Conservation (phyloP, 768 basidiomycete species). For the Sutorius australiensis region DNA sequence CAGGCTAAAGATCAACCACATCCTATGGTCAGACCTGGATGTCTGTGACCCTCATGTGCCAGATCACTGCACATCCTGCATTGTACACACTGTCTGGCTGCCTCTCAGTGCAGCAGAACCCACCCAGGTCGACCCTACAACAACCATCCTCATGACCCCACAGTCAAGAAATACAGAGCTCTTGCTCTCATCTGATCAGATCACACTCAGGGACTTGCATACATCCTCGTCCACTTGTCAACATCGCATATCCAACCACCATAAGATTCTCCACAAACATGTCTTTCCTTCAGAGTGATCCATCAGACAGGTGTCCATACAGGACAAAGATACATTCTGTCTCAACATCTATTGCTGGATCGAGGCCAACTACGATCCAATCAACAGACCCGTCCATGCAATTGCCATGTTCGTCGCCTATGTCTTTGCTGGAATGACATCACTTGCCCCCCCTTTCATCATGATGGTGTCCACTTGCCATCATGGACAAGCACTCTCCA, state of each 20-base stretch:
- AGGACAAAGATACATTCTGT: neutral
- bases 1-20: neutral
- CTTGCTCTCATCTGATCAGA: neutral
- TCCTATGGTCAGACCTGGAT: rapidly evolving
- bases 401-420: neutral
- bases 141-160: neutral
- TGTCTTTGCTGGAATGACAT: neutral
- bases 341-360: neutral
- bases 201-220: neutral
- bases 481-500: neutral
- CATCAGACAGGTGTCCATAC: neutral
- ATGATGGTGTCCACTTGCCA: neutral
- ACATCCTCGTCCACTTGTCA: neutral
- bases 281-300: neutral
- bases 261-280: neutral
- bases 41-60: neutral
- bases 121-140: rapidly evolving
- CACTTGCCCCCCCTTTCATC: neutral
- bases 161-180: neutral
- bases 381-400: neutral
- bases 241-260: neutral
- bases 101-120: neutral
- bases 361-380: neutral
- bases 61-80: neutral
- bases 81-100: neutral